These are phyloP conservation scores for Paragyromitra xinjiangensis DNA, from an alignment of 495 filamentous ascomycete genomes.

Conservation along the genomic window DNA sequence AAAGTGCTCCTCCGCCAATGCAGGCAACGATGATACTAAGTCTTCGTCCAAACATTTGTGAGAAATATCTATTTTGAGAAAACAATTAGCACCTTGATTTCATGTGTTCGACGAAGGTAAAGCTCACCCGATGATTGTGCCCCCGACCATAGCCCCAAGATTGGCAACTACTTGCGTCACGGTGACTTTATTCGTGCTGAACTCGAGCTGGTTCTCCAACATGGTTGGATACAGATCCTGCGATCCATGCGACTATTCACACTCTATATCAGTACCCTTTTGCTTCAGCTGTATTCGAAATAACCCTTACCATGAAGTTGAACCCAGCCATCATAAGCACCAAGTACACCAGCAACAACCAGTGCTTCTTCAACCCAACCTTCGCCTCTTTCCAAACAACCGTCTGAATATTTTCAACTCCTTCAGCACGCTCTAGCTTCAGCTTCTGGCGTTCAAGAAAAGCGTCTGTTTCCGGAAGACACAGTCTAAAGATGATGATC, in stretches of 20 bases:
- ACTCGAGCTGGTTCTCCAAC: slow-evolving; percentile 78
- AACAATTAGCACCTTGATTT: neutral
- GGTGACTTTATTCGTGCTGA: slow-evolving; percentile 72
- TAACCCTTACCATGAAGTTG: slow-evolving; percentile 56
- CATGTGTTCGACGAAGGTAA: neutral
- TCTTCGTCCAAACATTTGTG: slow-evolving; percentile 75
- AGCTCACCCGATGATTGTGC: slow-evolving; percentile 67
- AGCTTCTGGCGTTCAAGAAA: slow-evolving; percentile 70
- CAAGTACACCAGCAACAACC: slow-evolving; percentile 74
- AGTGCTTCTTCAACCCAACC: slow-evolving; percentile 64
- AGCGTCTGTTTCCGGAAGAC: slow-evolving; percentile 74
- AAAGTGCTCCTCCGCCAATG: slow-evolving; percentile 65
- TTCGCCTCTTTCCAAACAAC: slow-evolving; percentile 63
- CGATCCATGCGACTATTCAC: slow-evolving; percentile 76
- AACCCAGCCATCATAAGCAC: slow-evolving; percentile 70
- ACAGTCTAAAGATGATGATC: slow-evolving; percentile 70
- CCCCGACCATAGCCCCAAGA: slow-evolving; percentile 74
- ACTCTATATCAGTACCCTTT: neutral
- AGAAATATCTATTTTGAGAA: slow-evolving; percentile 62
- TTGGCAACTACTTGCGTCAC: slow-evolving; percentile 77
- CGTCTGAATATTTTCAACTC: slow-evolving; percentile 60
- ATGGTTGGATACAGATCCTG: slow-evolving; percentile 93
- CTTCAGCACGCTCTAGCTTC: slow-evolving; percentile 57
- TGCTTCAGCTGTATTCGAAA: too few species aligned
- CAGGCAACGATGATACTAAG: slow-evolving; percentile 70